Base-by-base conservation (phyloP, 2,329 filamentous ascomycete genomes). In the Stagonosporopsis rhizophila region DNA sequence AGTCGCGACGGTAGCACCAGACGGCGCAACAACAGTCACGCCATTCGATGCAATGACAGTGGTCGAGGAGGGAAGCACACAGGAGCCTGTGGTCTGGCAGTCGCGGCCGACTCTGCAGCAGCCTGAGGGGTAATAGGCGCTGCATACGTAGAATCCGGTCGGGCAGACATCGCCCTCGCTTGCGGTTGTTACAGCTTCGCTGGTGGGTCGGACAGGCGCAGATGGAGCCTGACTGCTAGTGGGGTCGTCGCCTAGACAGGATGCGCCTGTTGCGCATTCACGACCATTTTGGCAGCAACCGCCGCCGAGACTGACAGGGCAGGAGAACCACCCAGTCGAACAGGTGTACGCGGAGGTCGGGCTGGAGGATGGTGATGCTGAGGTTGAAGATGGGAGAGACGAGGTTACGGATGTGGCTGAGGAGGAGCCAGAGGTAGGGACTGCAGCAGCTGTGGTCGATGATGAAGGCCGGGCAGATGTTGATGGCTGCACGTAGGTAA, bases 141-240 rank as follows among this genome's bases (percentile, higher is more conserved):
- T 85, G 76, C 94, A 98, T 46, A 91, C 89, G 75, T 98, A 98
- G 80, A 93, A 98, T 2, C 93, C 93, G 0, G 89, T 93, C 0
- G 94, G 94, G 67, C 94, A 98, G 66, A 83, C 69, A 19, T 63
- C 61, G 2, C 63, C 60, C n/a, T 54, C 50, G 96, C 49, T 96
- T 80, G 92, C 91, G 67, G 65, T 1, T 15, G 79, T 71, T 12
- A 80, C 74, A 25, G 77, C 65, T 20, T 75, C 73, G 58, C 75
- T 77, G 1, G 78, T 81, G 1, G 79, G 78, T 2, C 79, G 73
- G 9, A 79, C 70, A 1, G 78, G 79, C 4, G 78, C 76, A 8
- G 66, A 69, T 17, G 77, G 77, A 7, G 75, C 73, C 32, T 68
- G 68, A 0, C 71, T 71, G 40, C 71, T 75, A 1, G 65, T 70